Base-by-base conservation (phyloP, 176 grass and related monocot species). In the Bromus sterilis region DNA sequence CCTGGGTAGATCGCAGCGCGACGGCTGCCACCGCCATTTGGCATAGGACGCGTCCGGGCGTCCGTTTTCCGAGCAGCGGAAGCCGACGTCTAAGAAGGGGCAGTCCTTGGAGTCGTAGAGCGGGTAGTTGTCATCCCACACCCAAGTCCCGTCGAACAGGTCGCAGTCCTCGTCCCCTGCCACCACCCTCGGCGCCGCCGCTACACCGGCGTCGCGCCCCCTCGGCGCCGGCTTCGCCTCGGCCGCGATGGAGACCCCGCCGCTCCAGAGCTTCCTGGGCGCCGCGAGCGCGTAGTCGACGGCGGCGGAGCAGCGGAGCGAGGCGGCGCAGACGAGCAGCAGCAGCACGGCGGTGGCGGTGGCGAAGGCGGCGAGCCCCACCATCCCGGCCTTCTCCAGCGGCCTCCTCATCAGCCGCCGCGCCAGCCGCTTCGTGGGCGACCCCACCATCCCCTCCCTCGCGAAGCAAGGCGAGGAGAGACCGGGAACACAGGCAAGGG, bases 61-160 rank as follows among this genome's bases (percentile, higher is more conserved):
- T 26, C 94, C 94, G 74, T 97, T 97, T 74, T 97, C 89, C 5
- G 92, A 88, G 89, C 94, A 97, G 42, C 94, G 89, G 80, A 97
- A 94, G 0, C 94, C 94, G 61, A 25, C 65, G 79, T 97, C 91
- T 31, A 97, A 35, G 84, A 97, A 97, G 11, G 80, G 89, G 68
- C 94, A 97, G 53, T 90, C 82, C 79, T 35, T 80, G 24, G 94
- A 97, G 12, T 83, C n/a, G 76, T 97, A 94, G 9, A 94, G 89
- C 75, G 94, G 94, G 80, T 94, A 94, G 4, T 23, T 61, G 28
- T 90, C 87, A 57, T 90, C 94, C 91, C 89, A 92, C 30, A 92
- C 80, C 94, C 94, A 97, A 10, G 87, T 46, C 72, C 94, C 94
- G 56, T 97, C 87, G 70, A 92, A 97, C 94, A 89, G 87, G 83